Base-by-base conservation (phyloP, 495 filamentous ascomycete genomes). In the Glarea lozoyensis region DNA sequence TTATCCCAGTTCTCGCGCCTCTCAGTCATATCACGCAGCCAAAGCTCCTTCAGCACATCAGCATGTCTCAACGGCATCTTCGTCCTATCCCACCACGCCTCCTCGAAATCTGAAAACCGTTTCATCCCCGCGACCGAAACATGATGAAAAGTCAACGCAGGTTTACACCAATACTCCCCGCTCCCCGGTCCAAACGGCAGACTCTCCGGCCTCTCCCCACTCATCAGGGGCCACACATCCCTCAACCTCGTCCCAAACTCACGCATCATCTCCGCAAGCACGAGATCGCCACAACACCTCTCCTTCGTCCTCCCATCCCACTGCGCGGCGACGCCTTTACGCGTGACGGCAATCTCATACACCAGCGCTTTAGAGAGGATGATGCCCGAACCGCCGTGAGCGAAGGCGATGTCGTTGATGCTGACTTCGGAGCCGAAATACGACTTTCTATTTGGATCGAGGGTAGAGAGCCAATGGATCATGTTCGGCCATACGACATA, bases 251-350 rank as follows among this genome's bases (percentile, higher is more conserved):
- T 66, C 17, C 67, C 71, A 4, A 66, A 67, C 35, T 81, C 73
- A 20, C 66, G 61, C 33, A 86, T 55, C 1, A 75, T 75, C 39
- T 72, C 61, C 20, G 72, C 70, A 27, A 86, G 62, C 3, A 85
- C 64, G 43, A 75, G 72, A 54, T 87, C 84, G 2, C 84, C 83
- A 33, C 80, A 85, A 66, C 82, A 86, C 37, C 77, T 69, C 7
- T 49, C 46, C 41, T 68, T 64, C 0, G 76, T 76, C 35, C 60
- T 66, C n/a, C 58, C 49, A 53, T 85, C 75, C 36, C 70, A 69
- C 42, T 66, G 60, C 34, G 61, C 62, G 1, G 55, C 71, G 31
- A 45, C 10, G 1, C 32, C 44, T 17, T 41, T 32, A 4, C 38
- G 37, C n/a, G 32, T 22, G 0, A 39, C 39, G 0, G 76, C 65